Base-by-base conservation (phyloP, 31 red algal species). In the Odonthalia washingtoniensis region DNA sequence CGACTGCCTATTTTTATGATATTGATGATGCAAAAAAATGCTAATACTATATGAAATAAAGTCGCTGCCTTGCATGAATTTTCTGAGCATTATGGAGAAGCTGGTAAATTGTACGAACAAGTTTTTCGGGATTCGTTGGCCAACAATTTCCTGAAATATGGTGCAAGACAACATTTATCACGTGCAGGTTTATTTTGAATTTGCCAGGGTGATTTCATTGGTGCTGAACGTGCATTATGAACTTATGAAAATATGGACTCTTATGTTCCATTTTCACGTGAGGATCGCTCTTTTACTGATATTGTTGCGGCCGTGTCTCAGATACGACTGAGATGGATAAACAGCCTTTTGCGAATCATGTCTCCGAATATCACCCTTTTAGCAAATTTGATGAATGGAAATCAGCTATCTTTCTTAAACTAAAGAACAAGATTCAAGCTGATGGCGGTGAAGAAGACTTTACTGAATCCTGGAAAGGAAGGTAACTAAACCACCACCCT, bases 351-450 rank as follows among this genome's bases (percentile, higher is more conserved):
- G 93, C 90, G 4, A 87, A 96, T 31, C 74, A 41, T 26, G 75
- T 96, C 21, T 89, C 36, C 27, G 94, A 98, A 9, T 96, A 95
- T 70, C 94, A 98, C 60, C 86, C 94, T 1, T 32, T 98, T 5
- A 93, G 90, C 33, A 93, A 89, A 64, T 83, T 98, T 31, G 97
- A 98, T 79, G 75, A 92, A 18, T 96, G 94, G 91, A 94, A 96
- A 69, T 96, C 97, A 18, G 75, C 87, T 16, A 87, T 98, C 42
- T 72, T 98, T 26, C 82, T 98, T 66, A 80, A 72, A 49, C 87
- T 98, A 40, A 98, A 98, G 83, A 98, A 98, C 52, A 74, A 65
- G 31, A 81, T 98, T 38, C 86, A 84, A 69, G 90, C 81, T 33
- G 96, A 85, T 6, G 49, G 21, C 21, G 49, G 49, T 57, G n/a